phyloP scores from a whole-genome alignment of 2,329 filamentous ascomycete genomes.

The Coniochaeta prunicola region DNA sequence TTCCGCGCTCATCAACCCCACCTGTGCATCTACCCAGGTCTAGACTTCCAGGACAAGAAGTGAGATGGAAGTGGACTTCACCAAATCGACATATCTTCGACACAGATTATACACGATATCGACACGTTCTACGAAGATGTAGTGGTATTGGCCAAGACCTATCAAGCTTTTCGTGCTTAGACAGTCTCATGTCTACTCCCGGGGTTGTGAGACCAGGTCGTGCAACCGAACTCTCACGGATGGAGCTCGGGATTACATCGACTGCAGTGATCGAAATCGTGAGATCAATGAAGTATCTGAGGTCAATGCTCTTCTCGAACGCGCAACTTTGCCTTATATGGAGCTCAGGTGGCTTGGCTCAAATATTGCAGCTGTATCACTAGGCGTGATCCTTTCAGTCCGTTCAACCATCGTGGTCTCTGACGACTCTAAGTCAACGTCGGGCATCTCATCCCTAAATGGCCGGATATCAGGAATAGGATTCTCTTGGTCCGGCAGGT shows the following conservation, averaged over 20 bases:
- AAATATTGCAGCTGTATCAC: too few species aligned
- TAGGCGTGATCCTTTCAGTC: too few species aligned
- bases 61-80: neutral
- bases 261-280: neutral
- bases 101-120: neutral
- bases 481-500: neutral
- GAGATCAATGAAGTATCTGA: neutral
- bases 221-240: neutral
- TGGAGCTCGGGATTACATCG: neutral
- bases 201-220: neutral
- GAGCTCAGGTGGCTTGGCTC: too few species aligned
- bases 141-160: neutral
- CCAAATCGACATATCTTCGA: neutral
- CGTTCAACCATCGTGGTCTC: neutral
- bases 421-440: neutral
- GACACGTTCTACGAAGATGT: neutral
- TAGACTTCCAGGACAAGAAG: too few species aligned
- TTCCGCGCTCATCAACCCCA: neutral
- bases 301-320: neutral
- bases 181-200: neutral
- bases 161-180: neutral
- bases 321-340: too few species aligned
- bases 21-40: neutral
- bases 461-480: neutral
- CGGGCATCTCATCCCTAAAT: neutral